Evolutionary conservation across 2,329 filamentous ascomycete genomes (phyloP).

Genomic region (Curvularia hawaiiensis): DNA sequence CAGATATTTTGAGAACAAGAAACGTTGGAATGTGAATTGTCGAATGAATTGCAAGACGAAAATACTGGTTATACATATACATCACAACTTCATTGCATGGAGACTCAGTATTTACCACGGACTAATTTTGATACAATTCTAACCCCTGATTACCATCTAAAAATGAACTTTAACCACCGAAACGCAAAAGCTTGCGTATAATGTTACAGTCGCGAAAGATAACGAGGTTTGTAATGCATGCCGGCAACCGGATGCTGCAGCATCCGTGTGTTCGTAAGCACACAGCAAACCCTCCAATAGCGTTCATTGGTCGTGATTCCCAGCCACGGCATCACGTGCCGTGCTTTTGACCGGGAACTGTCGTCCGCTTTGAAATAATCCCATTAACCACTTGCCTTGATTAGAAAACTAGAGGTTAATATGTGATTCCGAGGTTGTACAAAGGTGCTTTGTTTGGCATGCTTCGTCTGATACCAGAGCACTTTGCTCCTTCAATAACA

Average conservation of each 20-base stretch:
- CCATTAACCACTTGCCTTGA: not conserved
- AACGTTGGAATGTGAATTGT: not conserved
- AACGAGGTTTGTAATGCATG: constrained; percentile 10
- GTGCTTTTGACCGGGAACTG: not conserved
- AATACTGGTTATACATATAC: constrained; percentile 8
- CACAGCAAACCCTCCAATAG: not conserved
- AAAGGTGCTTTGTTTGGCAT: not conserved
- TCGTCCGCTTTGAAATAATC: not conserved
- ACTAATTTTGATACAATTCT: constrained; percentile 3
- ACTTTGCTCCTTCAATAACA: not conserved
- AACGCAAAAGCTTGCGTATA: not conserved
- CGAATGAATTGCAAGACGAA: not conserved
- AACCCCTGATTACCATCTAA: not conserved
- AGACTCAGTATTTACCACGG: not conserved
- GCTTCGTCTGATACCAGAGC: not conserved
- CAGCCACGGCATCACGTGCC: not conserved
- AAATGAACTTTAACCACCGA: not conserved
- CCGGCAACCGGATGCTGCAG: constrained; percentile 1
- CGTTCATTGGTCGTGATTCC: not conserved
- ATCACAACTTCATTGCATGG: not conserved
- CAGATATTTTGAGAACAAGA: not conserved
- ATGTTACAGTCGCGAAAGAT: not conserved
- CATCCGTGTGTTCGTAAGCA: constrained; percentile 10
- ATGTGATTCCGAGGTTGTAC: not conserved
- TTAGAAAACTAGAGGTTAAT: not conserved